Conservation (phyloP, 2,329 filamentous ascomycete genomes). For the Diaporthe citri region DNA sequence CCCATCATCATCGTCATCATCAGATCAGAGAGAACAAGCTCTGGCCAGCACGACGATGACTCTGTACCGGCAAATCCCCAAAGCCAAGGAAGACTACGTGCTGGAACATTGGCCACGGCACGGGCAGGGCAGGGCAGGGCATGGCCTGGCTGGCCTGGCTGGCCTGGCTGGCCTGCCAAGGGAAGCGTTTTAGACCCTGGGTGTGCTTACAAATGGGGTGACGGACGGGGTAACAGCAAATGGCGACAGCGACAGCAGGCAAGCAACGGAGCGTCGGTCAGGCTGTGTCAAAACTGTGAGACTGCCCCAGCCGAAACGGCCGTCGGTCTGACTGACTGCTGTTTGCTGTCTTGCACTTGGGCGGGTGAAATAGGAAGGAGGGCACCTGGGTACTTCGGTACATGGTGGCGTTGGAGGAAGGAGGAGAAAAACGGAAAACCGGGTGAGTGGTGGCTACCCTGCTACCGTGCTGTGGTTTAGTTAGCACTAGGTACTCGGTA, state of each 20-base stretch:
- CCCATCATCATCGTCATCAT: slow-evolving; percentile 2
- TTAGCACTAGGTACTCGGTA: background rate
- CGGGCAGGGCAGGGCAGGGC: slow-evolving; percentile 7
- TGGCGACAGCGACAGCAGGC: background rate
- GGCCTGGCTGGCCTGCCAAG: background rate
- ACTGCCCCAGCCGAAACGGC: slow-evolving; percentile 31
- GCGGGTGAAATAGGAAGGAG: slow-evolving; percentile 21
- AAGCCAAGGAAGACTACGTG: background rate
- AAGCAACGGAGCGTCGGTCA: background rate
- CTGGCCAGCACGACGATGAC: background rate
- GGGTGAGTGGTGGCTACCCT: background rate
- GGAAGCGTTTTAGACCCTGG: slow-evolving; percentile 18
- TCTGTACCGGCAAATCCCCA: background rate
- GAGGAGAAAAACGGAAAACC: background rate
- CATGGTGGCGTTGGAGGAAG: background rate
- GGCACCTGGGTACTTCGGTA: background rate
- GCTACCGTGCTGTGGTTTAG: background rate
- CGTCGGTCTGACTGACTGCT: slow-evolving; percentile 14
- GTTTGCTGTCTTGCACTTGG: background rate
- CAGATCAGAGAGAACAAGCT: background rate
- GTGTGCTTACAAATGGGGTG: slow-evolving; percentile 16
- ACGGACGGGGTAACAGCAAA: background rate
- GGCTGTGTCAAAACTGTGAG: slow-evolving; percentile 18
- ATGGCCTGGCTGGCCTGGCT: too few species aligned
- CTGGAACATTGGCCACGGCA: background rate